Conservation (phyloP, 257 asterid species). For the Jacaranda mimosifolia region DNA sequence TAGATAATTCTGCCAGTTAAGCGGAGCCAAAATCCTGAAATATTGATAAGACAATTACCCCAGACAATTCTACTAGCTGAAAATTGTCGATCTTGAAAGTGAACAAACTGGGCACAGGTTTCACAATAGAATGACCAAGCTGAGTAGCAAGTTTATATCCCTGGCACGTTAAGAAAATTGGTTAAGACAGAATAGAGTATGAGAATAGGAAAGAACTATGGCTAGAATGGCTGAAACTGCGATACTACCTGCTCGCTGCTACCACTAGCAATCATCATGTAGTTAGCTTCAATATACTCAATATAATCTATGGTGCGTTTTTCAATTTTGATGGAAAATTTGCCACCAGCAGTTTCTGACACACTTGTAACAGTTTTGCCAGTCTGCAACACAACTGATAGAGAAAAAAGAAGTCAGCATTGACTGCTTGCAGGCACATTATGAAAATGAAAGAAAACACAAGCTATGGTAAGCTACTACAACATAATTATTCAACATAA, state of each 20-base stretch:
- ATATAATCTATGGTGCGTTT: slow-evolving; percentile 66
- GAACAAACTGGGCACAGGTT: slow-evolving; percentile 96
- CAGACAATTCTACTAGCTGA: slow-evolving; percentile 80
- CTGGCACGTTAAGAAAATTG: slow-evolving; percentile 48
- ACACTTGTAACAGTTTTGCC: slow-evolving; percentile 80
- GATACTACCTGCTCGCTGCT: slow-evolving; percentile 83
- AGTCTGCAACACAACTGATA: slow-evolving; percentile 77
- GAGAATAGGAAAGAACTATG: slow-evolving; percentile 25
- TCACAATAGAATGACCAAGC: slow-evolving; percentile 87
- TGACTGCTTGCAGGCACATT: slow-evolving; percentile 30
- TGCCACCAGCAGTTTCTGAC: slow-evolving; percentile 59
- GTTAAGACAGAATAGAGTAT: slow-evolving; percentile 31
- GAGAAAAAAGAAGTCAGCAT: slow-evolving; percentile 44
- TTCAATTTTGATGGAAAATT: slow-evolving; percentile 74
- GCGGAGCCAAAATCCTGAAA: slow-evolving; percentile 28
- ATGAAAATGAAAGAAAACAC: slow-evolving; percentile 9
- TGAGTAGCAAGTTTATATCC: slow-evolving; percentile 84
- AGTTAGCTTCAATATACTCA: slow-evolving; percentile 74
- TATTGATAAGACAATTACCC: slow-evolving; percentile 64
- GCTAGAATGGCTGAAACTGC: slow-evolving; percentile 29
- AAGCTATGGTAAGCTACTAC: slow-evolving; percentile 4
- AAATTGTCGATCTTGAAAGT: slow-evolving; percentile 90
- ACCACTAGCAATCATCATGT: slow-evolving; percentile 86
- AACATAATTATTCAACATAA: slow-evolving; percentile 13
- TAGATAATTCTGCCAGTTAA: slow-evolving; percentile 19